Evolutionary conservation across 176 grass and related monocot genomes (phyloP).

Genomic region (Rhynchospora pubera): DNA sequence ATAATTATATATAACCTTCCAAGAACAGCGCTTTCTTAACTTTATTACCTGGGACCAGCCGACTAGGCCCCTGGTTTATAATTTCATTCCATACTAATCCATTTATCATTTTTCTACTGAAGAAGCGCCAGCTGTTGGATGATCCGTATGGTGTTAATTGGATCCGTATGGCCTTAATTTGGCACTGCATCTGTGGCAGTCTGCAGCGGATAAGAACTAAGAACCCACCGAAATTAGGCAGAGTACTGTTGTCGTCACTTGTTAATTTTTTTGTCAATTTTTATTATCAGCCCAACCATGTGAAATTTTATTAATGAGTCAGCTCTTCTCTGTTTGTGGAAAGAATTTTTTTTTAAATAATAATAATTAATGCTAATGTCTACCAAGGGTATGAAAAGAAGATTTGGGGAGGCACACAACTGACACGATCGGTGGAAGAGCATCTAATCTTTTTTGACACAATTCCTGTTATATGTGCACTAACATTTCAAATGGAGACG

Average conservation of each 20-base stretch:
- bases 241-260: background rate
- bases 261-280: background rate
- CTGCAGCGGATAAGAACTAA: background rate
- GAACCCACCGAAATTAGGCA: background rate
- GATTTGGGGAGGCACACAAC: too few species aligned
- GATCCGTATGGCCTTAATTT: background rate
- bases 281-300: background rate
- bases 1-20: slow-evolving; percentile 10
- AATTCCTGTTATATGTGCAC: background rate
- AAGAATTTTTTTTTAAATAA: too few species aligned
- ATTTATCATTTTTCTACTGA: background rate
- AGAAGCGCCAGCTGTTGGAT: background rate
- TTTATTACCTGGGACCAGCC: background rate
- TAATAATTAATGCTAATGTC: too few species aligned
- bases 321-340: background rate
- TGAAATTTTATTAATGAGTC: background rate
- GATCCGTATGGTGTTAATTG: background rate
- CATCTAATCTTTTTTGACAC: background rate
- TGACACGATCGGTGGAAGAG: background rate
- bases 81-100: background rate
- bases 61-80: background rate
- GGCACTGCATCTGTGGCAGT: background rate
- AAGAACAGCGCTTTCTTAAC: background rate
- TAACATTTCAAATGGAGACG: background rate
- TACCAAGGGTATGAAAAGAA: too few species aligned